Percentiles rank a stretch among this genome's conserved stretches.
Evolutionary conservation across 306 rosid genomes (phyloP).

Genomic region (Quercus ilex): DNA sequence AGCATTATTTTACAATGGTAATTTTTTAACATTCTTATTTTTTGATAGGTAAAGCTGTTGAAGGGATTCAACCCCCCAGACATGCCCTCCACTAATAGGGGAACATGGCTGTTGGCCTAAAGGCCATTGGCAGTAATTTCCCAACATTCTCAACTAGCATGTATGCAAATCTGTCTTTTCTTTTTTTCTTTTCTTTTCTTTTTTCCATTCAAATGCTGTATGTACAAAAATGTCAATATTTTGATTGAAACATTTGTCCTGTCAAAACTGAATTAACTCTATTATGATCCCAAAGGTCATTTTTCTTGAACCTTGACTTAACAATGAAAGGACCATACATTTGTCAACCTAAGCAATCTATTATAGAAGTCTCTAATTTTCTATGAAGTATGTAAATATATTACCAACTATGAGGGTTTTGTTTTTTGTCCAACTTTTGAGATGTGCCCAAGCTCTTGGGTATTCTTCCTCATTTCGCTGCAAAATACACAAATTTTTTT

Average conservation of each 20-base stretch:
- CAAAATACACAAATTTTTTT: slow-evolving; percentile 13
- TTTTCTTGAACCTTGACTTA: not conserved
- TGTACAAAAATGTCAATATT: not conserved
- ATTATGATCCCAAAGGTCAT: not conserved
- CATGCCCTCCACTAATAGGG: too few species aligned
- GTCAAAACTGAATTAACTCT: not conserved
- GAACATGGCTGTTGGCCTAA: too few species aligned
- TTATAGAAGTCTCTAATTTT: not conserved
- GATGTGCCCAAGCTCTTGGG: slow-evolving; percentile 78
- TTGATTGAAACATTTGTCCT: not conserved
- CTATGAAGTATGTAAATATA: slow-evolving; percentile 4
- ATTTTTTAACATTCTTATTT: not conserved
- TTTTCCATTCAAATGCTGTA: not conserved
- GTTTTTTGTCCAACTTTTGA: slow-evolving; percentile 53
- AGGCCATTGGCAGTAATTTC: not conserved
- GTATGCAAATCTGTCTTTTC: not conserved
- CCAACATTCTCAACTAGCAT: slow-evolving; percentile 5
- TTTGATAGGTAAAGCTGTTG: too few species aligned
- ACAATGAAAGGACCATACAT: not conserved
- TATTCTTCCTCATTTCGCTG: slow-evolving; percentile 67
- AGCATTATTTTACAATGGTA: not conserved
- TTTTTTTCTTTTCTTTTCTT: not conserved
- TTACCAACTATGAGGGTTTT: slow-evolving; percentile 64
- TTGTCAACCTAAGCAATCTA: not conserved
- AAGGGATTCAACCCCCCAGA: too few species aligned